phyloP scores from a whole-genome alignment of 768 basidiomycete species.

The Russula vinacea region DNA sequence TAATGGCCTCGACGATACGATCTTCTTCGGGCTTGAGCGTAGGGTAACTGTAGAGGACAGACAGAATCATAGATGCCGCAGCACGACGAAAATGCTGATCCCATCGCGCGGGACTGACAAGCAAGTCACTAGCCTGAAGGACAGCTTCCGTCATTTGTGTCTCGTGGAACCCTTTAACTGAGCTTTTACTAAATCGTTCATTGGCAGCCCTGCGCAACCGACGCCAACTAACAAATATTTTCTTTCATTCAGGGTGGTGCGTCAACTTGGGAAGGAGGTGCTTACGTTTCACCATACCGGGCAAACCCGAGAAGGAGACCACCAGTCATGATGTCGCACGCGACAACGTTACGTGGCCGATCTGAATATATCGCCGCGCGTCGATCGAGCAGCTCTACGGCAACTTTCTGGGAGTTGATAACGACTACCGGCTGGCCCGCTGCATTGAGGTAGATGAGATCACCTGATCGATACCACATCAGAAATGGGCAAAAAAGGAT shows the following conservation, averaged over 20 bases:
- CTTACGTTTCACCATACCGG: not conserved
- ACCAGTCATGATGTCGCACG: not conserved
- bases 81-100: not conserved
- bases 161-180: not conserved
- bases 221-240: not conserved
- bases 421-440: not conserved
- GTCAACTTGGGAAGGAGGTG: not conserved
- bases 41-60: not conserved
- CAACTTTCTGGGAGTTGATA: constrained; percentile 4
- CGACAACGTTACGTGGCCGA: not conserved
- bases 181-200: not conserved
- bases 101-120: not conserved
- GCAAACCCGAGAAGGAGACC: not conserved
- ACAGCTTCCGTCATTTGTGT: not conserved
- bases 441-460: constrained; percentile 3
- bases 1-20: not conserved
- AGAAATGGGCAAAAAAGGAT: not conserved
- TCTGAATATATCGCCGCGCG: not conserved
- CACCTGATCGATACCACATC: not conserved
- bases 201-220: not conserved
- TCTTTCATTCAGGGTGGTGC: not conserved
- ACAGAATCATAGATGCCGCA: not conserved
- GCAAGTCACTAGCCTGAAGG: not conserved
- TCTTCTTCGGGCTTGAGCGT: not conserved
- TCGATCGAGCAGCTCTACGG: constrained; percentile 1